A percentile compares a stretch with the other conserved stretches of the same genome.
Evolutionary conservation across 2,329 filamentous ascomycete species (phyloP).

Genomic region (Venturia aucupariae): DNA sequence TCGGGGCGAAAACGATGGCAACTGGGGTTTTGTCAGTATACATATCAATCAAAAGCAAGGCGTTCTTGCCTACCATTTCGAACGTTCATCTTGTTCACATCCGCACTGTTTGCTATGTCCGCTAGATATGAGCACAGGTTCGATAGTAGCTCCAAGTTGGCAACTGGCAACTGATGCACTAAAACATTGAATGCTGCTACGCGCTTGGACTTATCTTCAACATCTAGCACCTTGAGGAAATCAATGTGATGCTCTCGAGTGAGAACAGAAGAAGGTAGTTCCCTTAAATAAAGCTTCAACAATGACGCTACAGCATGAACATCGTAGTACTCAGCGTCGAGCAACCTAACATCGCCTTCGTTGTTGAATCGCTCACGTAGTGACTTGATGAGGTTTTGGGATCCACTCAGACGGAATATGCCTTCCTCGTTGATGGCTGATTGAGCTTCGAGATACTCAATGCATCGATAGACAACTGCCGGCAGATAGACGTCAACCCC

Average conservation of each 20-base stretch:
- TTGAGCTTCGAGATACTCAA: constrained; percentile 82
- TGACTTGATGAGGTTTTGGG: constrained; percentile 84
- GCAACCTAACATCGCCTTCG: constrained; percentile 82
- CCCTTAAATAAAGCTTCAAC: constrained; percentile 86
- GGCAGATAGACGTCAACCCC: constrained; percentile 71
- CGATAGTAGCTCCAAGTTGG: constrained; percentile 72
- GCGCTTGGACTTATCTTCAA: constrained; percentile 66
- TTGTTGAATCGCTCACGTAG: constrained; percentile 88
- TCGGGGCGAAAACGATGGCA: constrained; percentile 95
- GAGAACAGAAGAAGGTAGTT: constrained; percentile 82
- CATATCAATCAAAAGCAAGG: neutral
- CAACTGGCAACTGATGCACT: constrained; percentile 67
- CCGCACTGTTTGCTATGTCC: constrained; percentile 81
- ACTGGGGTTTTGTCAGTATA: constrained; percentile 38
- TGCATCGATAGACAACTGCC: constrained; percentile 88
- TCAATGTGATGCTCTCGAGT: constrained; percentile 84
- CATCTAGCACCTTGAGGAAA: constrained; percentile 69
- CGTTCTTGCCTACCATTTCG: constrained; percentile 51
- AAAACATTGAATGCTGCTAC: constrained; percentile 66
- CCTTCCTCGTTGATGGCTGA: constrained; percentile 80
- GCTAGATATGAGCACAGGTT: constrained; percentile 84
- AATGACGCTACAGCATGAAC: constrained; percentile 93
- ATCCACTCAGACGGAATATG: constrained; percentile 95
- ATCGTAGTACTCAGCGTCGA: constrained; percentile 84
- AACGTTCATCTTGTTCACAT: constrained; percentile 95